Evolutionary conservation across 441 rosid species (phyloP), one percentile per base, ranked within the genome.

Genomic region (Gossypium schwendimanii): DNA sequence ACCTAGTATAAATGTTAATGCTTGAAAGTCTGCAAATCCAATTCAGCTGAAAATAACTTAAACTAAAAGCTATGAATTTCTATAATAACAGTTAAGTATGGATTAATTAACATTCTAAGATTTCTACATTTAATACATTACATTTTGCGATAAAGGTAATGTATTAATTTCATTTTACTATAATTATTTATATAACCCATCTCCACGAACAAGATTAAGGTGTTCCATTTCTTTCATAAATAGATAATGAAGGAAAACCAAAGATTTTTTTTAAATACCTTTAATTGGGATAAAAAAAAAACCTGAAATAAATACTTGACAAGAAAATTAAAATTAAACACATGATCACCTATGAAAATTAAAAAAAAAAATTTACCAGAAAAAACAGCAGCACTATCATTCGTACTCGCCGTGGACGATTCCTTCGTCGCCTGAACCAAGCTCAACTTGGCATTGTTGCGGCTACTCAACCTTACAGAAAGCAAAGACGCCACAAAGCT

Each of bases 381-480:
- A 28, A 76, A 49, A 66, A 9, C 54, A 54, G 70, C 84, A n/a
- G 66, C 62, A 62, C 44, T 59, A 78, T 68, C 73, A 3, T 82
- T 78, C 24, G 79, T 76, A 36, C 10, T 54, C 62, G 85, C 74
- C 33, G 79, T 33, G 63, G 75, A 53, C 6, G 87, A 65, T 23
- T 85, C 84, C 55, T 85, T 84, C 75, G 45, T 66, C 26, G 88
- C 86, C 78, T 72, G 69, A 64, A 87, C 69, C 70, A 82, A 71
- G 60, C 73, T 74, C 72, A 67, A 55, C 72, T 82, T 79, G 69
- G 64, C 74, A 69, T 71, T 33, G 74, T 36, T 61, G 50, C 73
- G 17, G 49, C 39, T 18, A 23, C 44, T 28, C 20, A 21, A 17
- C 31, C 66, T 65, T 63, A 17, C 11, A 52, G 26, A 52, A 23